These are phyloP conservation scores for Tetraselmis striata DNA, from an alignment of 139 green algal species.

Conservation along the genomic window DNA sequence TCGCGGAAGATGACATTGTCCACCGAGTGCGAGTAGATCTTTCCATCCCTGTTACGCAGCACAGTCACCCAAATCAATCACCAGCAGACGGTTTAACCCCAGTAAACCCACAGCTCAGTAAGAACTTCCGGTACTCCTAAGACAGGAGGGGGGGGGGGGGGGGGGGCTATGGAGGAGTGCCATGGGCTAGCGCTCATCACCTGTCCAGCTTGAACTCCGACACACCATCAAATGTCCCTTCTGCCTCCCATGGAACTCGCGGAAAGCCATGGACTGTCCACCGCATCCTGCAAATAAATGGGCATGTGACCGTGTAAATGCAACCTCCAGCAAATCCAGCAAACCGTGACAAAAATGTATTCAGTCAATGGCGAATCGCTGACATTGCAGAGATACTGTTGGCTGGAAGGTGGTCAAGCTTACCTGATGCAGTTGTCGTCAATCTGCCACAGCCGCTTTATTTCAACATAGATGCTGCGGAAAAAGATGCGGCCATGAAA, in stretches of 20 bases:
- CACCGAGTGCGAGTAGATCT: slow-evolving; percentile 85
- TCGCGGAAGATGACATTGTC: slow-evolving; percentile 76
- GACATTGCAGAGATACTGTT: slow-evolving; percentile 1
- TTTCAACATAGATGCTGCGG: slow-evolving; percentile 67
- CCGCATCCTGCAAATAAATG: slow-evolving; percentile 36
- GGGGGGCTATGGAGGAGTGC: too few species aligned
- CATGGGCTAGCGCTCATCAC: background rate
- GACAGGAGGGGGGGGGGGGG: too few species aligned
- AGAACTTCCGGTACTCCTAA: background rate
- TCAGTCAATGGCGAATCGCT: background rate
- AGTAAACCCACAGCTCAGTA: background rate
- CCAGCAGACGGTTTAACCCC: background rate
- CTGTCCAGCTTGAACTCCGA: slow-evolving; percentile 87
- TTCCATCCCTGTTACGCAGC: slow-evolving; percentile 19
- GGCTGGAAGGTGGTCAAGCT: slow-evolving; percentile 6
- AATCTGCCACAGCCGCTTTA: slow-evolving; percentile 89
- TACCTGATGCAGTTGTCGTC: slow-evolving; percentile 73
- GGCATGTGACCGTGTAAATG: background rate
- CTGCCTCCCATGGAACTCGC: slow-evolving; percentile 77
- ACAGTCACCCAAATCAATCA: background rate
- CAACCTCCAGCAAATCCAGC: background rate
- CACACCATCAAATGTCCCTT: slow-evolving; percentile 85
- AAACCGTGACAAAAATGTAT: background rate
- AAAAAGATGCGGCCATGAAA: slow-evolving; percentile 90
- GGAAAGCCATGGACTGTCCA: slow-evolving; percentile 83